Evolutionary conservation across 192 early-diverging fungal genomes (phyloP), one percentile per base, ranked within the genome.

Genomic region (Backusella westeae): DNA sequence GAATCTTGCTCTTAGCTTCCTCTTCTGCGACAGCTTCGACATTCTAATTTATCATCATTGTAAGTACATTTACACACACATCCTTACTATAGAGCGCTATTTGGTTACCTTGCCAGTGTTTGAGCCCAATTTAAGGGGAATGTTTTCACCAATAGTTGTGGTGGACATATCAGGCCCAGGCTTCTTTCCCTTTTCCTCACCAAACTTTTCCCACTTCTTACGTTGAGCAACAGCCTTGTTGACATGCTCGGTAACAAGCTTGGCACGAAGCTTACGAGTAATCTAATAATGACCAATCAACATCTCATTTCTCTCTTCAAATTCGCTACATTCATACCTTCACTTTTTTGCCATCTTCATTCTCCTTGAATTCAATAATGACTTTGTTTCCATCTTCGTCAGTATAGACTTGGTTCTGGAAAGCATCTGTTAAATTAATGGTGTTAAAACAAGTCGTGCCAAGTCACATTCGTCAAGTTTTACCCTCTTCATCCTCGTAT

Each of bases 161-260:
- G 97, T 94, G 76, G 93, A 90, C 23, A 93, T 78, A 86, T 98
- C 93, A 34, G 95, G 96, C 14, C 97, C 98, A 3, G 92, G 85
- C 17, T 86, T 83, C 35, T 95, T 87, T 52, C 91, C 91, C 34
- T 85, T 78, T 76, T 94, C 95, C 49, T 91, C 93, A 39, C 98
- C 98, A 85, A 97, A 99, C 87, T 99, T 99, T 66, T 87, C 86
- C 92, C 90, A 93, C 74, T 94, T 94, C 87, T 96, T 97, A 85
- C 97, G 92, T 77, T 93, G 90, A 12, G 96, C 97, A 56, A 94
- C 95, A 53, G 93, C 91, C 69, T 93, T 90, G 89, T 97, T 96
- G 34, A 96, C 95, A 73, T 89, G 85, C 79, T 93, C 90, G 69
- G 89, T 92, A 44, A 94, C 87, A 46, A 94, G 78, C 83, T 91